Percentiles rank a stretch among this genome's conserved stretches.
Evolutionary conservation across 108 stramenopile species (phyloP).

Genomic region (Cyclotella baltica): DNA sequence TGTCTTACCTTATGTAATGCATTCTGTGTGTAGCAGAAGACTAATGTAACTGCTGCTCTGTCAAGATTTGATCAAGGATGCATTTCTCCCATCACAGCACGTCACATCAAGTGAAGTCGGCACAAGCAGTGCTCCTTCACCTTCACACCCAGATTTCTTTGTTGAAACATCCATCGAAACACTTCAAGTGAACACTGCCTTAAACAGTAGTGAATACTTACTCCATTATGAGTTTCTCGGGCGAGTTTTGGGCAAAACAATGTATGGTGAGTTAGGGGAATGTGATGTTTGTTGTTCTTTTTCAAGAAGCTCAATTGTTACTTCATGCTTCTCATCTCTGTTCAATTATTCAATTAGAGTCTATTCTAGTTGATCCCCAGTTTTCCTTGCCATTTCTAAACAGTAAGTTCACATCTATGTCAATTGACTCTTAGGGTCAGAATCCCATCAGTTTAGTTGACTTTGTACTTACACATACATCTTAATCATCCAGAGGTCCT

Average conservation of each 20-base stretch:
- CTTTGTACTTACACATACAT: no score
- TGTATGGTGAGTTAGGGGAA: slow-evolving; percentile 73
- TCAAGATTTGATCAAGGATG: slow-evolving; percentile 87
- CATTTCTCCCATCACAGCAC: slow-evolving; percentile 56
- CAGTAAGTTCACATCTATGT: slow-evolving; percentile 9
- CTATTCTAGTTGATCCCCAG: slow-evolving; percentile 89
- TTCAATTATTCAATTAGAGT: slow-evolving; percentile 46
- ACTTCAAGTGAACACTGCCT: slow-evolving; percentile 68
- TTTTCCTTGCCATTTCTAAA: slow-evolving; percentile 93
- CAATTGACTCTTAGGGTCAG: neutral
- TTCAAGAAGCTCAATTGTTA: slow-evolving; percentile 41
- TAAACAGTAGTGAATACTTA: slow-evolving; percentile 34
- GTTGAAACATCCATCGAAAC: slow-evolving; percentile 76
- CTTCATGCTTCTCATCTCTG: slow-evolving; percentile 33
- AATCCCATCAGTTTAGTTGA: no score
- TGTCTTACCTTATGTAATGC: neutral
- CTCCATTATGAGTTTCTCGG: slow-evolving; percentile 93
- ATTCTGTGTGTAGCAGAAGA: neutral
- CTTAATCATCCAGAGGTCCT: slow-evolving; percentile 60
- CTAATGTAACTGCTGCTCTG: slow-evolving; percentile 39
- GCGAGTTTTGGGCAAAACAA: slow-evolving; percentile 94
- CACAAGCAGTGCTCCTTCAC: neutral
- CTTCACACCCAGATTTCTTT: slow-evolving; percentile 64
- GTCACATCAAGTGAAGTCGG: slow-evolving; percentile 31
- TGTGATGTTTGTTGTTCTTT: slow-evolving; percentile 35